Conservation (phyloP, 805 yeast genomes). For the Candida jianshihensis region DNA sequence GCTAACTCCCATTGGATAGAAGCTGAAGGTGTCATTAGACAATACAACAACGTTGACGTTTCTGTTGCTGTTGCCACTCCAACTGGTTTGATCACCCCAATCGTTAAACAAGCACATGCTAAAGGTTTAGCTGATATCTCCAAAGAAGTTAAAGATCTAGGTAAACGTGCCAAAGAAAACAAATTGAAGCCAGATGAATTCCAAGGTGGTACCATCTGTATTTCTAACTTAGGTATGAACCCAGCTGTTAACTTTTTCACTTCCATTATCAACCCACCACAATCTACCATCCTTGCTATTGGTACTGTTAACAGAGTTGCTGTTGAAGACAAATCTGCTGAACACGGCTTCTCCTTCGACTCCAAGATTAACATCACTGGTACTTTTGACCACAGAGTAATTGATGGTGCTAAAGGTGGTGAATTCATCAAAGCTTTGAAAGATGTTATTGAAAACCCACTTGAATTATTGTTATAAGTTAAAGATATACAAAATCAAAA, state of each 20-base stretch:
- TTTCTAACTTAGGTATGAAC: constrained; percentile 99
- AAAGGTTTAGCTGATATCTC: constrained; percentile 86
- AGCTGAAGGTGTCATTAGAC: constrained; percentile 83
- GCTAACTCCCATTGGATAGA: constrained; percentile 94
- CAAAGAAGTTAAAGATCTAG: constrained; percentile 79
- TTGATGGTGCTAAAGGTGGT: constrained; percentile 98
- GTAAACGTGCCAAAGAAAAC: constrained; percentile 92
- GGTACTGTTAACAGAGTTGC: constrained; percentile 92
- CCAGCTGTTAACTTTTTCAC: constrained; percentile 88
- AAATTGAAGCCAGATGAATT: constrained; percentile 93
- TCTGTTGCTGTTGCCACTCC: constrained; percentile 99
- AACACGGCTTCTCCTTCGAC: constrained; percentile 88
- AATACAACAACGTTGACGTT: constrained; percentile 86
- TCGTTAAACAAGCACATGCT: constrained; percentile 78
- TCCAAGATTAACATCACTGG: constrained; percentile 90
- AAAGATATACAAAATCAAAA: not conserved
- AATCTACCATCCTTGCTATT: constrained; percentile 86
- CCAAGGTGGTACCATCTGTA: constrained; percentile 99
- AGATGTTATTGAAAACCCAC: constrained; percentile 89
- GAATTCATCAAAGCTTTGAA: constrained; percentile 93
- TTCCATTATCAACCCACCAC: constrained; percentile 97
- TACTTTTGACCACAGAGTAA: constrained; percentile 95
- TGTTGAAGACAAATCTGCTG: constrained; percentile 84
- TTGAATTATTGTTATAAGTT: constrained; percentile 74
- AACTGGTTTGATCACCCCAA: constrained; percentile 94